Percentiles rank a stretch among this genome's conserved stretches.
phyloP scores from a whole-genome alignment of 2,329 filamentous ascomycete genomes.

The Claviceps cyperi region DNA sequence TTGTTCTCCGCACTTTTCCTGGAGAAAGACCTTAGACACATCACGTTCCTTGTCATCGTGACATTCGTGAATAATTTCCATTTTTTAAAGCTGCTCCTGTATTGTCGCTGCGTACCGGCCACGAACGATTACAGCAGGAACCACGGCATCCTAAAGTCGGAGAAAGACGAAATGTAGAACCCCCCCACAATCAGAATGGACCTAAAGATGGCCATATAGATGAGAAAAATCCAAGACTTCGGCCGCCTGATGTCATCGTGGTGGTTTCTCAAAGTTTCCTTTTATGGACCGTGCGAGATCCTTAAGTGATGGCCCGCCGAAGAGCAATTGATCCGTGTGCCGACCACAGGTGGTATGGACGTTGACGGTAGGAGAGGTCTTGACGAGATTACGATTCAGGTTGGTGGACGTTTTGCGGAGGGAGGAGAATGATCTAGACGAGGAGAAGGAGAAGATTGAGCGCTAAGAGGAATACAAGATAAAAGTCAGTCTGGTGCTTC shows the following conservation, averaged over 20 bases:
- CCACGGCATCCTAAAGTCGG: too few species aligned
- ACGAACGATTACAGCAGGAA: background rate
- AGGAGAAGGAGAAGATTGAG: constrained; percentile 17
- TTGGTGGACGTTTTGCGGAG: constrained; percentile 18
- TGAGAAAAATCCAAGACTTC: background rate
- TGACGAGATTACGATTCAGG: constrained; percentile 15
- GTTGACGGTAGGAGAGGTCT: constrained; percentile 29
- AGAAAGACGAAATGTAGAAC: too few species aligned
- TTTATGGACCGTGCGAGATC: constrained; percentile 29
- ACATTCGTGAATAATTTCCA: background rate
- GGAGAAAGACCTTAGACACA: background rate
- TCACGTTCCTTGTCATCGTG: background rate
- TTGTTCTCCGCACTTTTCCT: background rate
- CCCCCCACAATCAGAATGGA: too few species aligned
- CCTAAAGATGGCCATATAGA: too few species aligned
- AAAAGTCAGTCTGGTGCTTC: constrained; percentile 9
- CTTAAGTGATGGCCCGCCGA: constrained; percentile 31
- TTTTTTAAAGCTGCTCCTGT: background rate
- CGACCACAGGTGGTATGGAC: constrained; percentile 40
- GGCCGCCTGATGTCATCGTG: background rate
- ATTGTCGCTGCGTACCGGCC: background rate
- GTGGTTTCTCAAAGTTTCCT: constrained; percentile 9
- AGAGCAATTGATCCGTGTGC: constrained; percentile 38
- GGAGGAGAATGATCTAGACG: constrained; percentile 11
- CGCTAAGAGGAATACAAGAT: constrained; percentile 7